Percentiles rank a stretch among this genome's conserved stretches.
phyloP scores from a whole-genome alignment of 192 early-diverging fungal species.

The Rhizophagus clarus region DNA sequence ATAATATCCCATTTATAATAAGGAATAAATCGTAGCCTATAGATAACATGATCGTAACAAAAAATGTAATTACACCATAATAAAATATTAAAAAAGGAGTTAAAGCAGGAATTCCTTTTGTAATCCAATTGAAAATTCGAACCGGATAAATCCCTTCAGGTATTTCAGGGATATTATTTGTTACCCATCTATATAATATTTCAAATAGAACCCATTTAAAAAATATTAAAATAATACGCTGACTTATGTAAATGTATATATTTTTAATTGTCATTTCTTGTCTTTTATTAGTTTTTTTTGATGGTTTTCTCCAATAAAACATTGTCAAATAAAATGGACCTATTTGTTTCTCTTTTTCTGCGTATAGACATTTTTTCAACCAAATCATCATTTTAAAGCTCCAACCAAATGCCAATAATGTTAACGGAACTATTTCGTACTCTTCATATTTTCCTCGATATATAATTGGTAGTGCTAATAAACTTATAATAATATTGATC shows the following conservation, averaged over 20 bases:
- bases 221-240: neutral
- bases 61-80: neutral
- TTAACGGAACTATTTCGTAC: neutral
- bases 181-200: neutral
- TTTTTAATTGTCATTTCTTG: neutral
- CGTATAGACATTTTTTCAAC: neutral
- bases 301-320: neutral
- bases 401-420: neutral
- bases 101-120: neutral
- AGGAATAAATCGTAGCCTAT: neutral
- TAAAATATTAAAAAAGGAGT: neutral
- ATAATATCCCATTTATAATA: neutral
- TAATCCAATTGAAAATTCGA: neutral
- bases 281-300: neutral
- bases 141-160: neutral
- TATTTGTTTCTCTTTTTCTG: neutral
- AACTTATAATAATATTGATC: neutral
- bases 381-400: neutral
- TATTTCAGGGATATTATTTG: neutral
- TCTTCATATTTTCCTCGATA: neutral
- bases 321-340: neutral
- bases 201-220: neutral
- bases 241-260: neutral
- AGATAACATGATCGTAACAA: neutral
- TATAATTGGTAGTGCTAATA: neutral